These are phyloP conservation scores for Pythium rhizo-oryzae DNA, from an alignment of 352 stramenopile genomes.

Conservation along the genomic window DNA sequence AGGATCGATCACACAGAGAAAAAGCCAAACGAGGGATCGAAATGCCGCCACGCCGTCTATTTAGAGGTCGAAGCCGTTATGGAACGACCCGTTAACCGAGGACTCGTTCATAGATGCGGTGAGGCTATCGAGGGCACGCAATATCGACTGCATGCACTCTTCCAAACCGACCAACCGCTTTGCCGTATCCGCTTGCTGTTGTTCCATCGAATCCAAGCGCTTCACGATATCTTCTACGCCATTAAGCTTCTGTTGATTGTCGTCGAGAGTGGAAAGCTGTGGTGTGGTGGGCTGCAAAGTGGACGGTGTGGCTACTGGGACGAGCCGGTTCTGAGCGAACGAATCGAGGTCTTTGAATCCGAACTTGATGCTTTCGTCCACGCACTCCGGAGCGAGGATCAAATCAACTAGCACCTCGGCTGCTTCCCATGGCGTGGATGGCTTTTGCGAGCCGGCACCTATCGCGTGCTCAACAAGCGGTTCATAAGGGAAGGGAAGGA, in stretches of 20 bases:
- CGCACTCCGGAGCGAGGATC: constrained; percentile 16
- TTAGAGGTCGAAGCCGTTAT: background rate
- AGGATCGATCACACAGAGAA: background rate
- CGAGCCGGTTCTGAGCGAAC: constrained; percentile 11
- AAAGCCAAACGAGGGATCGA: too few species aligned
- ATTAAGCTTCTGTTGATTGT: background rate
- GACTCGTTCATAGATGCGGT: background rate
- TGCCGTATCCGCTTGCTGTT: constrained; percentile 18
- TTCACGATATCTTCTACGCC: background rate
- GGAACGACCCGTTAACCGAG: background rate
- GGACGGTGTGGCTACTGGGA: background rate
- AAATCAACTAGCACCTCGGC: constrained; percentile 24
- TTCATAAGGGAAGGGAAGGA: constrained; percentile 28
- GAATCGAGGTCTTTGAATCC: constrained; percentile 29
- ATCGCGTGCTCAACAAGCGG: constrained; percentile 6
- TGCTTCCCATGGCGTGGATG: constrained; percentile 17
- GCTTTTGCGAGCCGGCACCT: background rate
- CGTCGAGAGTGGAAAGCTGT: background rate
- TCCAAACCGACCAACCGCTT: constrained; percentile 12
- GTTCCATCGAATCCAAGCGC: constrained; percentile 14
- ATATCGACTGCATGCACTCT: constrained; percentile 9
- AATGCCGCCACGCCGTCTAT: too few species aligned
- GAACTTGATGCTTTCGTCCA: constrained; percentile 22
- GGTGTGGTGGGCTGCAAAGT: background rate
- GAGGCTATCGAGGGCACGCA: constrained; percentile 9